phyloP scores from a whole-genome alignment of 331 rosid species.

The Acacia pycnantha region DNA sequence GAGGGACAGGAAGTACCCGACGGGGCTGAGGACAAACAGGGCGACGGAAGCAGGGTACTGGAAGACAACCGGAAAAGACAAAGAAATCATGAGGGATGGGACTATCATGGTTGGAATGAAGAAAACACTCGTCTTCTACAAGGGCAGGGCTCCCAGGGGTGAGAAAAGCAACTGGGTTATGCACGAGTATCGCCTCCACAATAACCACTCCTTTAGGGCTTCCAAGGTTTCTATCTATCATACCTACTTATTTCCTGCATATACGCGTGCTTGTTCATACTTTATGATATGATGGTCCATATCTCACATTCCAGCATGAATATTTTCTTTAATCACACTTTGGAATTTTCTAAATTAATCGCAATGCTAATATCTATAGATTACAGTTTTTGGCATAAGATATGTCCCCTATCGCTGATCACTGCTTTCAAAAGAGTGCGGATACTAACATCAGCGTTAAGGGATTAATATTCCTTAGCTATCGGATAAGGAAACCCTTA shows the following conservation, averaged over 20 bases:
- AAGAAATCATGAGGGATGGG: conserved; percentile 59
- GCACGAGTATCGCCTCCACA: conserved; percentile 85
- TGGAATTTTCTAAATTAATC: not conserved
- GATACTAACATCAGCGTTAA: too few relatives aligned
- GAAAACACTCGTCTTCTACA: conserved; percentile 93
- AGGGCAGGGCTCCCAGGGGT: conserved; percentile 97
- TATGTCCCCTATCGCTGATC: too few relatives aligned
- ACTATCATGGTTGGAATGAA: conserved; percentile 79
- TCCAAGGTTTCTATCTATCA: conserved; percentile 55
- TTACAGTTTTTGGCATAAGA: too few relatives aligned
- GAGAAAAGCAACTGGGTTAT: conserved; percentile 97
- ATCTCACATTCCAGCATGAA: not conserved
- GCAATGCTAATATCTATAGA: too few relatives aligned
- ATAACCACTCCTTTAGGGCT: conserved; percentile 56
- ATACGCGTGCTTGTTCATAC: too few relatives aligned
- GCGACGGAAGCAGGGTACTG: conserved; percentile 97
- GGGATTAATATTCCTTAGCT: too few relatives aligned
- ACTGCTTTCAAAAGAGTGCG: too few relatives aligned
- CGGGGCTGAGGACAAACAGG: conserved; percentile 88
- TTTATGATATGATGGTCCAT: not conserved
- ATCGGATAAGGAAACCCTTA: too few relatives aligned
- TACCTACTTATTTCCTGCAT: not conserved
- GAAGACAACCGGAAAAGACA: conserved; percentile 98
- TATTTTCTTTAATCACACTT: too few relatives aligned
- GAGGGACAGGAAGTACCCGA: conserved; percentile 88